Conservation (phyloP, 2,329 filamentous ascomycete species). For the Beauveria sp. region DNA sequence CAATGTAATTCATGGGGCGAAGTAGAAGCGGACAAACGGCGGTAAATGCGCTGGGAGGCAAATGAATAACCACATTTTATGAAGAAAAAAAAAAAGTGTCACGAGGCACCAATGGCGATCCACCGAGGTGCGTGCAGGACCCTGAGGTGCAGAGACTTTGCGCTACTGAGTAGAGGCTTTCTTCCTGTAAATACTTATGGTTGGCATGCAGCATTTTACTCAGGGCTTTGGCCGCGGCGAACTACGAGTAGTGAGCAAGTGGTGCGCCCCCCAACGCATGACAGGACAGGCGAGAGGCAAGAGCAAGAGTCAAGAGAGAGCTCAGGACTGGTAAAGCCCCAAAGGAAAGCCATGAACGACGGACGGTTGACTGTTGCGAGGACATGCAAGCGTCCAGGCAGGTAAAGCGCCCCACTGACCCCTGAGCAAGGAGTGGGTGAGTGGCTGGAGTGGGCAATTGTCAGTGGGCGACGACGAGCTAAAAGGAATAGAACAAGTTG, state of each 20-base stretch:
- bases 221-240: too few species aligned
- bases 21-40: neutral
- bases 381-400: too few species aligned
- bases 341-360: too few species aligned
- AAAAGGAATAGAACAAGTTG: neutral
- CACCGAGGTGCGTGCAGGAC: neutral
- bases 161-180: neutral
- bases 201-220: neutral
- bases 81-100: neutral
- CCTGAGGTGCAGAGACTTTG: neutral
- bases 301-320: too few species aligned
- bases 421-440: neutral
- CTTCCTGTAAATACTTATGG: neutral
- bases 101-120: neutral
- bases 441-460: too few species aligned
- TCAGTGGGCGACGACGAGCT: too few species aligned
- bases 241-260: too few species aligned
- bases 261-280: too few species aligned
- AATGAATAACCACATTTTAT: too few species aligned
- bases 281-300: too few species aligned
- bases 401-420: constrained; percentile 1
- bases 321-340: too few species aligned
- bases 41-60: neutral
- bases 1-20: neutral
- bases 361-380: too few species aligned